Evolutionary conservation across 2,329 filamentous ascomycete species (phyloP).

Genomic region (Capronia epimyces): DNA sequence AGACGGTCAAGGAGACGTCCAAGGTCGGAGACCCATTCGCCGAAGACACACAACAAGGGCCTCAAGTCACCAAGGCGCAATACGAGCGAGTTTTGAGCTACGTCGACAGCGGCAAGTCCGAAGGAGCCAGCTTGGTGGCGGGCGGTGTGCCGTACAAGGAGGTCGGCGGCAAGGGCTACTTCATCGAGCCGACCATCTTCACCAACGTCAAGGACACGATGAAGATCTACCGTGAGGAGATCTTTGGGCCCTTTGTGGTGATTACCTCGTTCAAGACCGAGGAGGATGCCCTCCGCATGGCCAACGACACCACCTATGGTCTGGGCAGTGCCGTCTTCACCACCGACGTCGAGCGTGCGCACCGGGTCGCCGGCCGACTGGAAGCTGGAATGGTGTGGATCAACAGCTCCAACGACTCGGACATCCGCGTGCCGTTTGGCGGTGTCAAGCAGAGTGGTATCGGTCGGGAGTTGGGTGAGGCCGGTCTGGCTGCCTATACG

Average conservation of each 20-base stretch:
- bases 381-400: conserved; percentile 46
- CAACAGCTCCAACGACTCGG: conserved; percentile 42
- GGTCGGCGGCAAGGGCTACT: conserved; percentile 37
- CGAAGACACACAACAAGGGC: conserved; percentile 40
- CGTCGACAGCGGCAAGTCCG: conserved; percentile 40
- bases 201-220: conserved; percentile 35
- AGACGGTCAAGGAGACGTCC: conserved; percentile 34
- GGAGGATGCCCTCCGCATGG: conserved; percentile 36
- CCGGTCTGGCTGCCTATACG: conserved; percentile 38
- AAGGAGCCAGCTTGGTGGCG: conserved; percentile 37
- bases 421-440: conserved; percentile 40
- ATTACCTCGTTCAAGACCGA: conserved; percentile 38
- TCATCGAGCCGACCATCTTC: conserved; percentile 39
- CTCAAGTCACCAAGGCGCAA: conserved; percentile 43
- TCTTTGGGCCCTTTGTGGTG: conserved; percentile 43
- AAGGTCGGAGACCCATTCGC: conserved; percentile 42
- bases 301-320: conserved; percentile 41
- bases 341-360: conserved; percentile 38
- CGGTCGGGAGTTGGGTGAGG: conserved; percentile 45
- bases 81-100: conserved; percentile 43
- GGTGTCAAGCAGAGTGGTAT: conserved; percentile 47
- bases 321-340: conserved; percentile 43
- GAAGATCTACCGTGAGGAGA: conserved; percentile 39
- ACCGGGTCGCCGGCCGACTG: conserved; percentile 40
- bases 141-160: conserved; percentile 36